Base-by-base conservation (phyloP, 2,329 filamentous ascomycete species). In the Cercospora sp. region DNA sequence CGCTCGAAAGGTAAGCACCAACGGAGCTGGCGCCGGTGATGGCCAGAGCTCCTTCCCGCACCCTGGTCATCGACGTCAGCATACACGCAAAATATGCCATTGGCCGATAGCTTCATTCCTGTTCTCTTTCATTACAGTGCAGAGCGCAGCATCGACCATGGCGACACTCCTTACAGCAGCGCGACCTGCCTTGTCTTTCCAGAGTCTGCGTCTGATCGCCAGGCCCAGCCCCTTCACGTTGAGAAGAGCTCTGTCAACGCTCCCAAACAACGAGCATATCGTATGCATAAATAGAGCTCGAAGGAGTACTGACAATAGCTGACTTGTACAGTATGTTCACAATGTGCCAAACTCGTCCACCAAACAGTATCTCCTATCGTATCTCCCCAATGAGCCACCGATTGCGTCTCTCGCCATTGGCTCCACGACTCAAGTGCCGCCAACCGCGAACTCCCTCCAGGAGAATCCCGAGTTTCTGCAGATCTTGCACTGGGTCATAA, bases 381-480 rank as follows among this genome's bases (percentile, higher is more conserved):
- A 88, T 62, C 81, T 89, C 10, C 81, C 86, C 3, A 85, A 84
- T 4, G 77, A 81, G 6, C 87, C 88, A 1, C 83, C 86, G 8
- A 86, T 81, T 20, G 76, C 80, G 5, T 79, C 83, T 16, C 81
- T 89, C 59, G 83, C 86, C 20, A 83, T 89, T 65, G 88, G 87
- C 68, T 82, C 83, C 18, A 83, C 85, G 8, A 81, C 82, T 26
- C 78, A 82, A 48, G 78, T 88, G 31, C 88, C 87, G 1, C 86
- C 86, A 3, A 87, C 85, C 0, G 83, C 87, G 3, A 80, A 84
- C 61, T 85, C 83, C 30, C 83, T 89, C 70, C 82, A 77, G 31
- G 83, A 87, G 71, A 90, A 89, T 74, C 82, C 81, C 0, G 77
- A 80, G 3, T 89, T 90, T 76, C 78, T 88, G 20, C 74, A 79